phyloP scores from a whole-genome alignment of 2,329 filamentous ascomycete genomes.

The Coniella lustricola region DNA sequence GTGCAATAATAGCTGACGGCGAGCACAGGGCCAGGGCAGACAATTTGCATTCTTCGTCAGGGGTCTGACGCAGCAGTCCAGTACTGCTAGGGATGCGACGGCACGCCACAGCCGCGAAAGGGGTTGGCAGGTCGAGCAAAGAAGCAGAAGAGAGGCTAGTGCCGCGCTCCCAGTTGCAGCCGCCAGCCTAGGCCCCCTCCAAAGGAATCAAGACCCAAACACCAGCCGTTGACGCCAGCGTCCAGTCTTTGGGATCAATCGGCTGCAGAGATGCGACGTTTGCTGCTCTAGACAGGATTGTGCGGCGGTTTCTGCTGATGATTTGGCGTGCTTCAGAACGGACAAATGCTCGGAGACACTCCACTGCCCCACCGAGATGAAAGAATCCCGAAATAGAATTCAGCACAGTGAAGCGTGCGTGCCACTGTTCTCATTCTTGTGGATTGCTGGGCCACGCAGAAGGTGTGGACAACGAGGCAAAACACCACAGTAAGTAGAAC shows the following conservation, averaged over 20 bases:
- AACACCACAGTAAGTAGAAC: no score
- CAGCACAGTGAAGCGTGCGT: constrained; percentile 14
- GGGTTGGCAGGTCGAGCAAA: no score
- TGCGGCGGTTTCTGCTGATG: neutral
- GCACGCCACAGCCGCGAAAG: neutral
- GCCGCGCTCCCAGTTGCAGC: no score
- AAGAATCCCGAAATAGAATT: constrained; percentile 13
- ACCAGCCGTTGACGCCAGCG: no score
- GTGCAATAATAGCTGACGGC: neutral
- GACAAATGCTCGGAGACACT: neutral
- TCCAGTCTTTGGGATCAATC: no score
- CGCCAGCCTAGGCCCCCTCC: no score
- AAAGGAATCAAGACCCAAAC: no score
- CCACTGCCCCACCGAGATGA: constrained; percentile 8
- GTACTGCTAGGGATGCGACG: neutral
- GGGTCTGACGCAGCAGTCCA: neutral
- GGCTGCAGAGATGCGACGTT: neutral
- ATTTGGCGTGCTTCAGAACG: neutral
- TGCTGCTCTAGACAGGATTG: neutral
- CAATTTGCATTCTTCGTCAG: constrained; percentile 2
- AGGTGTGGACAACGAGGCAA: no score
- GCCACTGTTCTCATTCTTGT: no score
- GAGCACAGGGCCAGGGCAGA: neutral
- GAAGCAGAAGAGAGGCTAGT: no score
- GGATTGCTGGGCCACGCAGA: no score